Evolutionary conservation across 2,329 filamentous ascomycete species (phyloP).

Genomic region (Albophoma yamanashiensis): DNA sequence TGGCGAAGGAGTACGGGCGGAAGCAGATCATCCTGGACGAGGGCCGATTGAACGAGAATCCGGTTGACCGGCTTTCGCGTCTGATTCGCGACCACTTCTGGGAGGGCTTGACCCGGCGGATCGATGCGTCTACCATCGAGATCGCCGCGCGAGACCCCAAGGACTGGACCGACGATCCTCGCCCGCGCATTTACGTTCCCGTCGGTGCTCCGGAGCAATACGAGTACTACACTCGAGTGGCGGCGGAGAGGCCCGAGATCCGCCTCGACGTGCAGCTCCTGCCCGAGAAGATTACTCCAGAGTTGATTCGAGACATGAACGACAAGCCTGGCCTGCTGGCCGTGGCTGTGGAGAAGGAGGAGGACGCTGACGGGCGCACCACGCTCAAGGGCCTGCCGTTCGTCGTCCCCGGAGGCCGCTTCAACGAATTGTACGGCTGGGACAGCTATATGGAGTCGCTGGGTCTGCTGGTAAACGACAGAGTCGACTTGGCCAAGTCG

Average conservation of each 20-base stretch:
- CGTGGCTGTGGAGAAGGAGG: slow-evolving; percentile 72
- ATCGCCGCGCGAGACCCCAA: slow-evolving; percentile 84
- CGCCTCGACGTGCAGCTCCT: slow-evolving; percentile 79
- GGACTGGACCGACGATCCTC: slow-evolving; percentile 85
- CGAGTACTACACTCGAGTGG: slow-evolving; percentile 78
- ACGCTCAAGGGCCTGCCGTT: slow-evolving; percentile 77
- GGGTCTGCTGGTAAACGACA: slow-evolving; percentile 75
- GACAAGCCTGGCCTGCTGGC: slow-evolving; percentile 80
- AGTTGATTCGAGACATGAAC: slow-evolving; percentile 76
- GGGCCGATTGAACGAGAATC: slow-evolving; percentile 86
- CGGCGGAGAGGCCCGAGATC: slow-evolving; percentile 68
- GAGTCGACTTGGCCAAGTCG: slow-evolving; percentile 76
- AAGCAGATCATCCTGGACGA: slow-evolving; percentile 89
- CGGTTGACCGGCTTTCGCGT: slow-evolving; percentile 75
- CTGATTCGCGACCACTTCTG: slow-evolving; percentile 88
- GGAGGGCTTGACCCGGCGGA: slow-evolving; percentile 79
- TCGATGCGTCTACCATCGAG: slow-evolving; percentile 81
- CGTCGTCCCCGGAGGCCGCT: slow-evolving; percentile 92
- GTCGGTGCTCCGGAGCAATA: slow-evolving; percentile 74
- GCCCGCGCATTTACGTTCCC: slow-evolving; percentile 87
- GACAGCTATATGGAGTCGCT: slow-evolving; percentile 98
- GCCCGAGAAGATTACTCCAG: slow-evolving; percentile 64
- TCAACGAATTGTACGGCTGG: slow-evolving; percentile 98
- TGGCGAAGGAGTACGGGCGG: slow-evolving; percentile 83
- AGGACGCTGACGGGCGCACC: slow-evolving; percentile 48